phyloP scores from a whole-genome alignment of 2,329 filamentous ascomycete genomes.

The Metarhizium sp. region DNA sequence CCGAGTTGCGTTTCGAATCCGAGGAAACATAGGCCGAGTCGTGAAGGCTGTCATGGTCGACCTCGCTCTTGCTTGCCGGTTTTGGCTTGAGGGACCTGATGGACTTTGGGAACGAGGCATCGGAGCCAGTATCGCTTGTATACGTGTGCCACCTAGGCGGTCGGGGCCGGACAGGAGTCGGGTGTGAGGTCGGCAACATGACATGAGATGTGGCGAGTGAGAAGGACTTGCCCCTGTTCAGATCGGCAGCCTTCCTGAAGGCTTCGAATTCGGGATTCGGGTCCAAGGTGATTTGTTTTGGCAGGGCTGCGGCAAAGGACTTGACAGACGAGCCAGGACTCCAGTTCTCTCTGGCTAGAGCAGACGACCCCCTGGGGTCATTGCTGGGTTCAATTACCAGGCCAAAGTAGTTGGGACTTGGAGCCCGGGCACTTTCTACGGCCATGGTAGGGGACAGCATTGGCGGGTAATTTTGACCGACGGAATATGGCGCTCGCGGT shows the following conservation, averaged over 20 bases:
- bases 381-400: slow-evolving; percentile 54
- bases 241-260: slow-evolving; percentile 64
- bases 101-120: slow-evolving; percentile 20
- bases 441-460: slow-evolving; percentile 34
- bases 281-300: slow-evolving; percentile 61
- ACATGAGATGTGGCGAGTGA: slow-evolving; percentile 40
- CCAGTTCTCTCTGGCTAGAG: slow-evolving; percentile 62
- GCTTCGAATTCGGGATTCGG: slow-evolving; percentile 76
- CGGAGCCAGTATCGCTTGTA: slow-evolving; percentile 31
- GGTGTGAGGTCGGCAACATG: slow-evolving; percentile 21
- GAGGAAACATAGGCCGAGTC: slow-evolving; percentile 47
- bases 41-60: slow-evolving; percentile 34
- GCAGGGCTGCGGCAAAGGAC: slow-evolving; percentile 59
- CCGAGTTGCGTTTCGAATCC: slow-evolving; percentile 44
- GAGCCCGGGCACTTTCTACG: slow-evolving; percentile 29
- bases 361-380: slow-evolving; percentile 54
- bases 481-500: slow-evolving; percentile 41
- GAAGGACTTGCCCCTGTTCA: slow-evolving; percentile 38
- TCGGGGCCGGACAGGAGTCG: slow-evolving; percentile 28
- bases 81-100: slow-evolving; percentile 12
- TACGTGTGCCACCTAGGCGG: slow-evolving; percentile 40
- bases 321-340: slow-evolving; percentile 61
- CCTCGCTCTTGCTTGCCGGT: slow-evolving; percentile 27
- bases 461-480: slow-evolving; percentile 45
- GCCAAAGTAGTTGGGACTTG: slow-evolving; percentile 84